Evolutionary conservation across 164 flowering plant genomes (phyloP).

Genomic region (Liriodendron chinense): DNA sequence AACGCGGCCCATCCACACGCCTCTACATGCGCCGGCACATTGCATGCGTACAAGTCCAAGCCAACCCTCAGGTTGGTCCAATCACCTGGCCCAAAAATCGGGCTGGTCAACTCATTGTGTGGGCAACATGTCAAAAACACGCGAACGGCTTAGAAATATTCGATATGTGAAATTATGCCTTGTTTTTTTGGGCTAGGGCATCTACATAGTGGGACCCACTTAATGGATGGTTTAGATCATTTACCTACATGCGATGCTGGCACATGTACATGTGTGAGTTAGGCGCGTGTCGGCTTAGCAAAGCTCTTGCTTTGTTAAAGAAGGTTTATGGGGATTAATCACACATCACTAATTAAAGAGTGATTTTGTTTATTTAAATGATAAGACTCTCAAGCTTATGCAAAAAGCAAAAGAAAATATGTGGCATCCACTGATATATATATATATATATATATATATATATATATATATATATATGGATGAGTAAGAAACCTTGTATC

Average conservation of each 20-base stretch:
- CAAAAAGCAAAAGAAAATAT: background rate
- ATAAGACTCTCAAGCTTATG: background rate
- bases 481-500: too few relatives aligned
- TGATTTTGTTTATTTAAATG: background rate
- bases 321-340: background rate
- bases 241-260: background rate
- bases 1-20: background rate
- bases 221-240: background rate
- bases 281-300: too few relatives aligned
- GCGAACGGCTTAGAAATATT: too few relatives aligned
- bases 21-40: too few relatives aligned
- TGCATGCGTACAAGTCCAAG: too few relatives aligned
- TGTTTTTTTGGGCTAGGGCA: background rate
- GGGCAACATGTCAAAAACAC: too few relatives aligned
- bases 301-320: too few relatives aligned
- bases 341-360: background rate
- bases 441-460: too few relatives aligned
- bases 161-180: background rate
- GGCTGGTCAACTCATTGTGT: too few relatives aligned
- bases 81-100: too few relatives aligned
- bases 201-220: background rate
- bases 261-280: background rate
- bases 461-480: too few relatives aligned
- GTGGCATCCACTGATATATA: conserved; percentile 4
- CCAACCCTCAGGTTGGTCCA: too few relatives aligned